Evolutionary conservation across 2,329 filamentous ascomycete species (phyloP), one percentile per base, ranked within the genome.

Genomic region (Tolypocladium guangdongense): DNA sequence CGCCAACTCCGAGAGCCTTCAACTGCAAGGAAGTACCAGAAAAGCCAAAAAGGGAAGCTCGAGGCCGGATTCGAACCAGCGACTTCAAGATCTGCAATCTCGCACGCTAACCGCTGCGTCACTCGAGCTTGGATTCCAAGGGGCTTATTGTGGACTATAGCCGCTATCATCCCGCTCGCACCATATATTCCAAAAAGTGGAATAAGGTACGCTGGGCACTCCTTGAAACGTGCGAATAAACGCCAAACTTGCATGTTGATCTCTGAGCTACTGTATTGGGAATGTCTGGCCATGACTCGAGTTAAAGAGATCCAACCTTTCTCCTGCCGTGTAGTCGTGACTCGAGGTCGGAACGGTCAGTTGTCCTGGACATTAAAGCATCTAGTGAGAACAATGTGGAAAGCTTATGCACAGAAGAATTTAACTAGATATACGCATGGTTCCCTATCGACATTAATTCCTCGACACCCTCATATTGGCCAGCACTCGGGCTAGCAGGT

Each of bases 391-490:
- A 18, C 37, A 38, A 20, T 20, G 18, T 20, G 16, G 37, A 20
- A 38, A 33, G 16, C n/a, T 14, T 22, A 11, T 43, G 36, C 18
- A 32, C 10, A 45, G 20, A 43, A 3, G n/a, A n/a, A n/a, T n/a
- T 16, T n/a, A 12, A 36, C 38, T n/a, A 4, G 24, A 12, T 38
- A 27, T 11, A n/a, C 32, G 27, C 45, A 37, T 11, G 16, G 14
- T 14, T 2, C 22, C 33, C 36, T 12, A 36, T 12, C 12, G 37
- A 16, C 3, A 24, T 52, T 16, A 54, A 46, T 43, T 59, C 52
- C 71, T 64, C 2, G 72, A 62, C 14, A 67, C 67, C 38, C 75
- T 72, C 68, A 79, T 71, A 48, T 79, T 79, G 8, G 71, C 69
- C 56, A 68, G 58, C 2, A 80, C 66, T 33, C 77, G 66, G 22